Conservation (phyloP, 1,139 yeast genomes). For the Debaryomyces robertsiae region DNA sequence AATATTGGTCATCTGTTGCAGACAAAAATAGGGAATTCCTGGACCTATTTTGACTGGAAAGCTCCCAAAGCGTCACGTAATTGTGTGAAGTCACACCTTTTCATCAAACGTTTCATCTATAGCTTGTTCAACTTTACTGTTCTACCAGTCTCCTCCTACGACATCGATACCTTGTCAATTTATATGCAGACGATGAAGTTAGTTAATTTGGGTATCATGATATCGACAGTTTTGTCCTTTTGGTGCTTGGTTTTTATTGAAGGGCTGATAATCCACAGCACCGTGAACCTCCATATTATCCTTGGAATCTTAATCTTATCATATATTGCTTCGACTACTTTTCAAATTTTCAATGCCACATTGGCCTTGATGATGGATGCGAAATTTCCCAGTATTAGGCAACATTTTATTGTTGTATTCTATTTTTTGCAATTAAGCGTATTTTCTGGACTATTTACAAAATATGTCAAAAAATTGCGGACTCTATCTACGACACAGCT, state of each 20-base stretch:
- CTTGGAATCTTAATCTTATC: not conserved
- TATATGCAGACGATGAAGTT: constrained; percentile 9
- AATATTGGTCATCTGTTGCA: constrained; percentile 6
- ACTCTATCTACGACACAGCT: too few species aligned
- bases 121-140: constrained; percentile 10
- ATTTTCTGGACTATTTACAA: not conserved
- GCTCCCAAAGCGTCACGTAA: constrained; percentile 1
- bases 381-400: constrained; percentile 9
- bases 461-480: not conserved
- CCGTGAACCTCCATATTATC: not conserved
- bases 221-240: not conserved
- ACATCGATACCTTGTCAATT: constrained; percentile 10
- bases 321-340: not conserved
- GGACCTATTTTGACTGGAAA: constrained; percentile 8
- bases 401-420: constrained; percentile 8
- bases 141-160: constrained; percentile 6
- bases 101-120: constrained; percentile 12
- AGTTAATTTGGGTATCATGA: constrained; percentile 12
- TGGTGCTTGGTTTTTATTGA: not conserved
- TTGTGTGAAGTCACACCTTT: constrained; percentile 8
- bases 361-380: constrained; percentile 9
- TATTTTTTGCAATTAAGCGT: constrained; percentile 5
- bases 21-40: not conserved
- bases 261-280: not conserved
- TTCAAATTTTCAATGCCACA: constrained; percentile 10